A percentile compares a stretch with the other conserved stretches of the same genome.
phyloP scores from a whole-genome alignment of 257 asterid genomes.

The Scutellaria barbata region DNA sequence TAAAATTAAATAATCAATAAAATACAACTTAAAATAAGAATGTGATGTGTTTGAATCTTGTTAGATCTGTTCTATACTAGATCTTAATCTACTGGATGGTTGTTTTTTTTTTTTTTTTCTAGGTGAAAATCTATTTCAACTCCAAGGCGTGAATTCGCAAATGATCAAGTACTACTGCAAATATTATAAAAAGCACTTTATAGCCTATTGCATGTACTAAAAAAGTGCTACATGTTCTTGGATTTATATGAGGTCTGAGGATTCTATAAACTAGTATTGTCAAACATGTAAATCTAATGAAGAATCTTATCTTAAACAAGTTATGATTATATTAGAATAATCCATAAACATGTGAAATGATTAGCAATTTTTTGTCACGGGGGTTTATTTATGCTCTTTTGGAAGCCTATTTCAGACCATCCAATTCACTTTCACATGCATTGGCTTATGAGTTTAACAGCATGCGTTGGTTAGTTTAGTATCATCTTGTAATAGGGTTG shows the following conservation, averaged over 20 bases:
- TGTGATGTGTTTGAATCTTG: too few species aligned
- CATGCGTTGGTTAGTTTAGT: neutral
- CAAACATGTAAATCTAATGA: neutral
- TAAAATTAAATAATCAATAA: too few species aligned
- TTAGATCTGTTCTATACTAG: too few species aligned
- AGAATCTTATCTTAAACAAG: slow-evolving; percentile 15
- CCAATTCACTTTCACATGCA: slow-evolving; percentile 22
- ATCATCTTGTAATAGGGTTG: too few species aligned
- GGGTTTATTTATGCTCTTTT: neutral
- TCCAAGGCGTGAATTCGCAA: neutral
- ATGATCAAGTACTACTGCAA: neutral
- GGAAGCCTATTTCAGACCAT: neutral
- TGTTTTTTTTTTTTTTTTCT: too few species aligned
- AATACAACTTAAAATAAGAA: too few species aligned
- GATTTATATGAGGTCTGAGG: neutral
- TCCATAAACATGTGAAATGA: slow-evolving; percentile 32
- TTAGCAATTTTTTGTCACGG: slow-evolving; percentile 16
- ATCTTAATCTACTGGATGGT: too few species aligned
- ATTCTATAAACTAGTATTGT: neutral
- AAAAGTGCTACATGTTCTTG: neutral
- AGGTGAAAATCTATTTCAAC: neutral
- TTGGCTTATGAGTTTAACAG: slow-evolving; percentile 6
- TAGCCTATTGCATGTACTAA: neutral
- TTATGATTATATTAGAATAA: slow-evolving; percentile 6
- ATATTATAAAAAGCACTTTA: neutral